Base-by-base conservation (phyloP, 192 early-diverging fungal genomes). In the Tieghemiomyces parasiticus region DNA sequence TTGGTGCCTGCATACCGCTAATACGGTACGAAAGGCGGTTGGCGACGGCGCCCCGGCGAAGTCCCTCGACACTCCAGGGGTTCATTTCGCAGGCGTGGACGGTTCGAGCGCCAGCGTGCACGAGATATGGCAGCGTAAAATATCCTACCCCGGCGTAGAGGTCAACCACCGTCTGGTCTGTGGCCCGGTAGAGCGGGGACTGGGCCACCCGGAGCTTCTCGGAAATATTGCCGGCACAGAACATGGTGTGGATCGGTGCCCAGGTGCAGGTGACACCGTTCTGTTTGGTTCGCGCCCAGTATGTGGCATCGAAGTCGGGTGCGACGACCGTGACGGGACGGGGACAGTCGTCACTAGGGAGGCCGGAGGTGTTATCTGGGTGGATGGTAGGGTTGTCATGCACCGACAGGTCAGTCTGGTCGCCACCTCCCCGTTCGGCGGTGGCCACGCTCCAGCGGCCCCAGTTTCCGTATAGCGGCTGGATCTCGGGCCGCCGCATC, bases 21-120 rank as follows among this genome's bases (percentile, higher is more conserved):
- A 53, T 48, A 2, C 30, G 26, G 24, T 56, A 56, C 13, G 54
- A 20, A 34, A 73, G 54, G 1, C 48, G 59, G 38, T 70, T 73
- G 35, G 52, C 49, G 26, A 29, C 51, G 4, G 71, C 67, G 0
- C 71, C 71, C 28, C 59, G 58, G 6, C 59, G 35, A 12, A 73
- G 35, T 14, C 71, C 71, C 32, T 73, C 56, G 0, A 73, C 65
- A 31, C 67, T 69, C 71, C 71, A 73, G 0, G 71, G 71, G 46
- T 73, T 73, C 64, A 66, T 62, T 59, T 73, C 71, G 32, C 71
- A 73, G 22, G 71, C 71, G 33, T 73, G 71, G 16, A 73, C 71
- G 22, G 25, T n/a, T 8, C 48, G 54, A 20, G 71, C 71, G 0
- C 67, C 67, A 0, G 71, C 64, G 59, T 73, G 71, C 19, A 73